Conservation (phyloP, 2,329 filamentous ascomycete species). For the Alternaria consortialis region DNA sequence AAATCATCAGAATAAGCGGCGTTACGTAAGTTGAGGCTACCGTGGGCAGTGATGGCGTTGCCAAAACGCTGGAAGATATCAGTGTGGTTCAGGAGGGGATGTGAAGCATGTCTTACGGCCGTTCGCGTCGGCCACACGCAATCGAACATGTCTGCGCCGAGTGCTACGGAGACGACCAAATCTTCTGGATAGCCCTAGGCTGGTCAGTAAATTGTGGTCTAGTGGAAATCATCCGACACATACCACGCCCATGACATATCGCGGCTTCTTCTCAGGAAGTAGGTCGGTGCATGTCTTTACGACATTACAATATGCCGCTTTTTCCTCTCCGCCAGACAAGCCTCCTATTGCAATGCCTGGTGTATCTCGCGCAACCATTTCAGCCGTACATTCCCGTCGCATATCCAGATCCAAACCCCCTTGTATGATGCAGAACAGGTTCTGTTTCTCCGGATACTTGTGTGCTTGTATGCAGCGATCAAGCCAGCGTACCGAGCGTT, state of each 20-base stretch:
- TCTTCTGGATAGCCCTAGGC: constrained; percentile 88
- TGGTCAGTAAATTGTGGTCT: constrained; percentile 25
- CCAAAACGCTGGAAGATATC: constrained; percentile 73
- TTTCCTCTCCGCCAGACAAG: constrained; percentile 92
- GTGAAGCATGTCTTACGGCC: constrained; percentile 62
- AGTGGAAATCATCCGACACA: constrained; percentile 24
- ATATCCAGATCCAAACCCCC: constrained; percentile 90
- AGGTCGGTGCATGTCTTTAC: constrained; percentile 85
- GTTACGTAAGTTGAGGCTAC: constrained; percentile 85
- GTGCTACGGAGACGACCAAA: constrained; percentile 87
- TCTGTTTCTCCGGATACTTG: constrained; percentile 81
- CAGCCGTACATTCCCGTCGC: constrained; percentile 80
- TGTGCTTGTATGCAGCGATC: constrained; percentile 94
- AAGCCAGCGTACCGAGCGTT: constrained; percentile 92
- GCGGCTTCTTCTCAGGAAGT: constrained; percentile 89
- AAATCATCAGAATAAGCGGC: constrained; percentile 81
- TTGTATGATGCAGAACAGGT: constrained; percentile 98
- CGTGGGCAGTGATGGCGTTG: constrained; percentile 84
- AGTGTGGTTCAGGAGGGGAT: neutral
- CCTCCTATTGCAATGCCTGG: constrained; percentile 97
- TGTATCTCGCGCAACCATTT: constrained; percentile 90
- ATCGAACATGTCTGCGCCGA: constrained; percentile 99
- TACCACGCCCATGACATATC: constrained; percentile 97
- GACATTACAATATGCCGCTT: constrained; percentile 89
- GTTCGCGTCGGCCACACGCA: constrained; percentile 98